These are phyloP conservation scores for Glarea lozoyensis DNA, from an alignment of 495 filamentous ascomycete genomes.

Conservation along the genomic window DNA sequence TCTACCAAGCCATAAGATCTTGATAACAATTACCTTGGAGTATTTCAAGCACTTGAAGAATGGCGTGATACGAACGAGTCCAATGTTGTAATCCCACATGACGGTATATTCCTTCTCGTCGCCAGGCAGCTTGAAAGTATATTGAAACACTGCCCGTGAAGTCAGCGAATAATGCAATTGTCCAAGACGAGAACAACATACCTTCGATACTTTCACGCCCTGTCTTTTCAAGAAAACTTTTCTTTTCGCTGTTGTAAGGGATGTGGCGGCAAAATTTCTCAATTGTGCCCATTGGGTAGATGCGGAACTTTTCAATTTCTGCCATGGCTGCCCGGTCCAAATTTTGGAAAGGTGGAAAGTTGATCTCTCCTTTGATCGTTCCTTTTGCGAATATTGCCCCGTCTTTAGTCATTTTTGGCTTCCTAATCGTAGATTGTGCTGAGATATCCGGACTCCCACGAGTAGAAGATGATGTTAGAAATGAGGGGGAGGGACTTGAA, in stretches of 20 bases:
- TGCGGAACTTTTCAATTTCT: slow-evolving; percentile 49
- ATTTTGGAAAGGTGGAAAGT: slow-evolving; percentile 59
- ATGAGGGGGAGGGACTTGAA: slow-evolving; percentile 18
- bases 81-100: slow-evolving; percentile 96
- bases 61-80: slow-evolving; percentile 88
- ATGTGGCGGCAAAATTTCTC: slow-evolving; percentile 63
- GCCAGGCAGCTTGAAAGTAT: slow-evolving; percentile 68
- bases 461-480: slow-evolving; percentile 18
- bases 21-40: slow-evolving; percentile 56
- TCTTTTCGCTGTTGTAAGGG: slow-evolving; percentile 91
- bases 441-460: slow-evolving; percentile 18
- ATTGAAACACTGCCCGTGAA: slow-evolving; percentile 68
- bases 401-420: slow-evolving; percentile 47
- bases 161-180: slow-evolving; percentile 10
- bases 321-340: slow-evolving; percentile 43
- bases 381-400: slow-evolving; percentile 47
- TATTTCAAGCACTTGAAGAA: slow-evolving; percentile 88
- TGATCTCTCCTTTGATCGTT: slow-evolving; percentile 50
- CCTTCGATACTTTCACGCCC: slow-evolving; percentile 84
- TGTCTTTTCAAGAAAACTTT: slow-evolving; percentile 73
- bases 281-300: slow-evolving; percentile 64
- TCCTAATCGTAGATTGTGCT: slow-evolving; percentile 24
- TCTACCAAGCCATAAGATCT: neutral
- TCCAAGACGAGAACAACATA: slow-evolving; percentile 26
- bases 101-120: slow-evolving; percentile 62